phyloP scores from a whole-genome alignment of 805 yeast species.

The Kregervanrija pseudodelftensis region DNA sequence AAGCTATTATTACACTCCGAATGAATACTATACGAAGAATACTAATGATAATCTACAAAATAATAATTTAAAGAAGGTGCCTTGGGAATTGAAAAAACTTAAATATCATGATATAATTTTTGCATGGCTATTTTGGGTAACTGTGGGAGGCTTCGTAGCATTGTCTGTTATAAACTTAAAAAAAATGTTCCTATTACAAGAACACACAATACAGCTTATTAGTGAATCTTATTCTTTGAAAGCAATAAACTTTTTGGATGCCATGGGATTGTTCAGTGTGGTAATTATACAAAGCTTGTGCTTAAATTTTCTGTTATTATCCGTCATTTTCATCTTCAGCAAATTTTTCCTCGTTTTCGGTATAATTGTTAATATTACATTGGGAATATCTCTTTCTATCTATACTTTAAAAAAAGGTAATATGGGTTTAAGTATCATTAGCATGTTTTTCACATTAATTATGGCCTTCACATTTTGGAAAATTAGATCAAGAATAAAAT shows the following conservation, averaged over 20 bases:
- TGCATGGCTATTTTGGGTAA: constrained; percentile 37
- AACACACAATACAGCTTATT: too few relatives aligned
- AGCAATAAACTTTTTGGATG: constrained; percentile 45
- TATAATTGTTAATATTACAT: neutral
- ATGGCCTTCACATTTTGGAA: constrained; percentile 14
- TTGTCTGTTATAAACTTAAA: constrained; percentile 48
- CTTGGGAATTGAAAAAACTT: constrained; percentile 40
- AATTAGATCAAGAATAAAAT: constrained; percentile 19
- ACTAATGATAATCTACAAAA: too few relatives aligned
- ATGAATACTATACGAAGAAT: too few relatives aligned
- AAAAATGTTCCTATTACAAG: too few relatives aligned
- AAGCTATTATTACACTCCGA: too few relatives aligned
- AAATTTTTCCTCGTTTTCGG: constrained; percentile 2
- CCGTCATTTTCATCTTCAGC: neutral
- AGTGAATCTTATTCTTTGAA: too few relatives aligned
- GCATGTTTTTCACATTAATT: constrained; percentile 25
- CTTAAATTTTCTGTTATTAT: neutral
- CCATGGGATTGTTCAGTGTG: neutral
- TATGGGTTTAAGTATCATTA: neutral
- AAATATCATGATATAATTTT: constrained; percentile 67
- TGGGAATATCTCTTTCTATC: neutral
- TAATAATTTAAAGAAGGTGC: constrained; percentile 1
- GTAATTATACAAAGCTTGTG: constrained; percentile 1
- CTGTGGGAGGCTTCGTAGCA: constrained; percentile 58
- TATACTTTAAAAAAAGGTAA: neutral